A percentile compares a stretch with the other conserved stretches of the same genome.
phyloP scores from a whole-genome alignment of 1,139 yeast genomes.

The Hyphopichia wangnamkhiaoensis region DNA sequence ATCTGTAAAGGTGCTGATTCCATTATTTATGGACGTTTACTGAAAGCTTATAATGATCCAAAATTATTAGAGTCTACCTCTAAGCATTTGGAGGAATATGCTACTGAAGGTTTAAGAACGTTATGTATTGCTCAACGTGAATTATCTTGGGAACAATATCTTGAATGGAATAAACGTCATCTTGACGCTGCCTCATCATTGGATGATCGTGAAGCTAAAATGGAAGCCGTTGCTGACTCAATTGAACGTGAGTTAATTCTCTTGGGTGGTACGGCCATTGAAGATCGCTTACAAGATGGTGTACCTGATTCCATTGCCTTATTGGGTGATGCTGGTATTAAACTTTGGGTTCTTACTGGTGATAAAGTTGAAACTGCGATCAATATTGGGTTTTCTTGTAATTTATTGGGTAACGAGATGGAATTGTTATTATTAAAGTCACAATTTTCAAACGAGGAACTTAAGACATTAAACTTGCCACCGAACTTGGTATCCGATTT shows the following conservation, averaged over 20 bases:
- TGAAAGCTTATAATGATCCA: constrained; percentile 31
- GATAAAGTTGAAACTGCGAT: constrained; percentile 55
- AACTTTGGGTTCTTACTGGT: constrained; percentile 54
- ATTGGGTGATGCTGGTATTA: constrained; percentile 50
- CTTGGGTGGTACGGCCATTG: constrained; percentile 55
- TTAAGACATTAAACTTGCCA: constrained; percentile 8
- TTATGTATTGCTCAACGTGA: constrained; percentile 50
- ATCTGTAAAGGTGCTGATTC: constrained; percentile 55
- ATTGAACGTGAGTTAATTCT: constrained; percentile 45
- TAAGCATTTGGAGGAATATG: constrained; percentile 43
- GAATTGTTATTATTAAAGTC: constrained; percentile 43
- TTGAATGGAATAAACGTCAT: constrained; percentile 45
- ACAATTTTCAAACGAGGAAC: constrained; percentile 32
- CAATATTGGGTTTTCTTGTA: constrained; percentile 53
- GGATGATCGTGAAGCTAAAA: constrained; percentile 43
- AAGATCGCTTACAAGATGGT: constrained; percentile 52
- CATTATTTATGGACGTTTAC: constrained; percentile 43
- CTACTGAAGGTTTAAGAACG: constrained; percentile 51
- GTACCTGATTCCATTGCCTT: constrained; percentile 50
- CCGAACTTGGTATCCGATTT: constrained; percentile 15
- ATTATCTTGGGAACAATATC: constrained; percentile 42
- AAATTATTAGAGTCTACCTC: constrained; percentile 37
- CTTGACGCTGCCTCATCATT: constrained; percentile 44
- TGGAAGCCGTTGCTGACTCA: constrained; percentile 50
- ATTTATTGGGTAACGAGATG: constrained; percentile 50